These are phyloP conservation scores for Phialophora expanda DNA, from an alignment of 2,329 filamentous ascomycete genomes.

Conservation along the genomic window DNA sequence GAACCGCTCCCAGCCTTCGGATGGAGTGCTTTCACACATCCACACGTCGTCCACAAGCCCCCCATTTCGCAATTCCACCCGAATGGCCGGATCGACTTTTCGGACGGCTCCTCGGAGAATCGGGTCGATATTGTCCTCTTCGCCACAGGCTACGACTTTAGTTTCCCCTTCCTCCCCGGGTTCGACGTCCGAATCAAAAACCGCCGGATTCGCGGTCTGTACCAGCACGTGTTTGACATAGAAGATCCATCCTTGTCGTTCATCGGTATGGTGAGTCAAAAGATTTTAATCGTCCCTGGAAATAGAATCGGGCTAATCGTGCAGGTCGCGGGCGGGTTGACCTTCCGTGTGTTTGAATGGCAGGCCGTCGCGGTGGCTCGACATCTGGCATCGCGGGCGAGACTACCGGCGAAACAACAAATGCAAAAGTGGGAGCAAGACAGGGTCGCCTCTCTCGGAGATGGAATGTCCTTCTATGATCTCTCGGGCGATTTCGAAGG, in stretches of 20 bases:
- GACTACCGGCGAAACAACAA: neutral
- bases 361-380: neutral
- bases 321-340: neutral
- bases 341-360: neutral
- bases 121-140: neutral
- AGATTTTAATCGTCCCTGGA: neutral
- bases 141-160: neutral
- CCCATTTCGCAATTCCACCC: slow-evolving; percentile 41
- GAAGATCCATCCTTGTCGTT: neutral
- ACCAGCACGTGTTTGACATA: neutral
- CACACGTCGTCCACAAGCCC: slow-evolving; percentile 43
- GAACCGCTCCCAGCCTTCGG: slow-evolving; percentile 16
- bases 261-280: neutral
- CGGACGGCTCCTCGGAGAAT: neutral
- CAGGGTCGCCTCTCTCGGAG: neutral
- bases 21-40: slow-evolving; percentile 38
- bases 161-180: neutral
- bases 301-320: neutral
- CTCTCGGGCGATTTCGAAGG: neutral
- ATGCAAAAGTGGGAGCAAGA: neutral
- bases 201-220: neutral
- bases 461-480: neutral
- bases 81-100: slow-evolving; percentile 20
- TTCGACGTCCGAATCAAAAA: neutral
- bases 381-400: neutral